Conservation (phyloP, 1,139 yeast genomes). For the Saccharomyces hybrid region DNA sequence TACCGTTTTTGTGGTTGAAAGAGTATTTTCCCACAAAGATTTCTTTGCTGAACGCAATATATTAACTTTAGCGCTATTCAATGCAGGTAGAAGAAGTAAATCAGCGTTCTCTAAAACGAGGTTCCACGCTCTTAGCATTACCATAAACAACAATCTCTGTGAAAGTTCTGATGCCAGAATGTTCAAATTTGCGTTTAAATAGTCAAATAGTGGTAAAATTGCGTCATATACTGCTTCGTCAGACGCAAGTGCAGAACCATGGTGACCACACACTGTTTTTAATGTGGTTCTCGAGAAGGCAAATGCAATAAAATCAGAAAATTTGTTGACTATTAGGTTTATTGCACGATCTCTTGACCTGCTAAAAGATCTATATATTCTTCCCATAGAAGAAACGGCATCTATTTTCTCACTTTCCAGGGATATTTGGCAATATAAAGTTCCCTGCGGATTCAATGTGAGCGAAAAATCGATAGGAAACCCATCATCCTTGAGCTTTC, state of each 20-base stretch:
- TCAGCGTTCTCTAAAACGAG: constrained; percentile 60
- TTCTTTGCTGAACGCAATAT: constrained; percentile 23
- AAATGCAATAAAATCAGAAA: constrained; percentile 39
- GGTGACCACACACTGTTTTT: constrained; percentile 45
- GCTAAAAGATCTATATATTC: constrained; percentile 57
- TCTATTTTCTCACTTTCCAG: constrained; percentile 74
- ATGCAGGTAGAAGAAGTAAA: constrained; percentile 57
- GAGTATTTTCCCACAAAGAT: constrained; percentile 34
- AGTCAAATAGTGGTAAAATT: constrained; percentile 66
- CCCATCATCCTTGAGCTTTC: constrained; percentile 59
- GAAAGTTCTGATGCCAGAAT: constrained; percentile 61
- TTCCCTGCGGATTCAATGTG: constrained; percentile 64
- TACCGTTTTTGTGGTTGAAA: constrained; percentile 27
- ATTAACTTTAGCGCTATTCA: constrained; percentile 49
- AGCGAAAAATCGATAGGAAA: constrained; percentile 53
- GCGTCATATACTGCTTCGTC: constrained; percentile 57
- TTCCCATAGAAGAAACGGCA: constrained; percentile 71
- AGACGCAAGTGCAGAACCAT: constrained; percentile 40
- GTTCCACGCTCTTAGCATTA: constrained; percentile 74
- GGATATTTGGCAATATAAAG: constrained; percentile 53
- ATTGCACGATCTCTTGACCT: constrained; percentile 59
- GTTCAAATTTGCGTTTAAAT: constrained; percentile 59
- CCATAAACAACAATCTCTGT: constrained; percentile 49
- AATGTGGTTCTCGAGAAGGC: constrained; percentile 43
- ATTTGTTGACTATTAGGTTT: constrained; percentile 58